Percentiles rank a stretch among this genome's conserved stretches.
Evolutionary conservation across 2,329 filamentous ascomycete species (phyloP).

Genomic region (Colletotrichum tropicale): DNA sequence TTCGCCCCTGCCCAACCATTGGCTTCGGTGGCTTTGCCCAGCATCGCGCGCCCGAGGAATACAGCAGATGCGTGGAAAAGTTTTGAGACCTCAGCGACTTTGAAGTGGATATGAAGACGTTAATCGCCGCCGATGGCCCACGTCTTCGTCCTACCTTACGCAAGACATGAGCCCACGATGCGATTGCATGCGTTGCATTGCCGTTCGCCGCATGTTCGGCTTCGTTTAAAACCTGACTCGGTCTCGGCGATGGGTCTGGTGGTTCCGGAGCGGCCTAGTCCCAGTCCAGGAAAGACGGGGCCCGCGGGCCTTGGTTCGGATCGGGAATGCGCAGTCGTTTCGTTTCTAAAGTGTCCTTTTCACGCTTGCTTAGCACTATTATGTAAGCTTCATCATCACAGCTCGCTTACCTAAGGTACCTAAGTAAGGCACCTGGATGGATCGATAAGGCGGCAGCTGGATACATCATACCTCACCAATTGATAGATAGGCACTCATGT

Average conservation of each 20-base stretch:
- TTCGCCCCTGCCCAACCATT: neutral
- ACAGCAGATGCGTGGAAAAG: neutral
- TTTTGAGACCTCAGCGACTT: neutral
- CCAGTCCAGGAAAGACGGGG: conserved; percentile 4
- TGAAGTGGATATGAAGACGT: neutral
- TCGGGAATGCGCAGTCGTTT: neutral
- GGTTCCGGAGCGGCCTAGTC: conserved; percentile 17
- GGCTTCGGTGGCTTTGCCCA: neutral
- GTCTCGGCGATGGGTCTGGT: conserved; percentile 6
- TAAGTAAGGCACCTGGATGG: neutral
- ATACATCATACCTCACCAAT: neutral
- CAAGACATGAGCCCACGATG: conserved; percentile 4
- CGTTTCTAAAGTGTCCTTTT: neutral
- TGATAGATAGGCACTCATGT: neutral
- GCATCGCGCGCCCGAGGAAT: neutral
- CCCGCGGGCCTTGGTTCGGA: conserved; percentile 1
- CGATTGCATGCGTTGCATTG: neutral
- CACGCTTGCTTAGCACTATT: neutral
- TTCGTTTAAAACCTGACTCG: conserved; percentile 13
- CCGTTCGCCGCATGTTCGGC: neutral
- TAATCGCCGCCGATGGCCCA: neutral
- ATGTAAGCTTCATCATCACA: neutral
- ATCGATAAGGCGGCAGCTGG: neutral
- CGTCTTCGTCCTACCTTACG: conserved; percentile 5
- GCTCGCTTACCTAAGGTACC: neutral